Percentiles rank a stretch among this genome's conserved stretches.
These are phyloP conservation scores for Arachis stenosperma DNA, from an alignment of 306 rosid genomes.

Conservation along the genomic window DNA sequence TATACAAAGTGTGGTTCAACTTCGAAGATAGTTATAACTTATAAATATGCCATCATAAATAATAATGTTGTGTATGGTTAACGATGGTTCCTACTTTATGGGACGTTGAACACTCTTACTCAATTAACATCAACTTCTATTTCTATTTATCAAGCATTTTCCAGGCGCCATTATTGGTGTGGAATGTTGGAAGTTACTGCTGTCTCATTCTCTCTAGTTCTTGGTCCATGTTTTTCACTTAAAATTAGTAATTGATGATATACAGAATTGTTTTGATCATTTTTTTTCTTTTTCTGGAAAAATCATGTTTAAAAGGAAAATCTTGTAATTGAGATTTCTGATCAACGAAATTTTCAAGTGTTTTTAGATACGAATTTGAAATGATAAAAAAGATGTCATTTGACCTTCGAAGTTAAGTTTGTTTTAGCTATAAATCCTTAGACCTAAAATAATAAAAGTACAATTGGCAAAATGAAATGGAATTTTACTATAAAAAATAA, in stretches of 20 bases:
- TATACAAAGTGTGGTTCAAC: constrained; percentile 24
- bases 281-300: too few relatives aligned
- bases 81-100: constrained; percentile 21
- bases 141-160: constrained; percentile 3
- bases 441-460: too few relatives aligned
- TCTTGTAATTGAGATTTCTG: background rate
- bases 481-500: too few relatives aligned
- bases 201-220: constrained; percentile 21
- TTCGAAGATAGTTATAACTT: background rate
- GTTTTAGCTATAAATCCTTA: background rate
- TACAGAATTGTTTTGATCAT: background rate
- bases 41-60: background rate
- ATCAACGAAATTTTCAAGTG: background rate
- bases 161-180: background rate
- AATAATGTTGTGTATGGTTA: constrained; percentile 19
- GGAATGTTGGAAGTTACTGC: background rate
- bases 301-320: background rate
- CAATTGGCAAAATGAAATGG: too few relatives aligned
- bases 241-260: background rate
- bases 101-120: constrained; percentile 20
- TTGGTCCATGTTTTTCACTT: background rate
- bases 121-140: constrained; percentile 11
- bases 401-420: background rate
- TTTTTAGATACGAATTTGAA: background rate
- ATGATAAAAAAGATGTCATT: background rate